phyloP scores from a whole-genome alignment of 306 rosid species.

The Cicer judaicum region DNA sequence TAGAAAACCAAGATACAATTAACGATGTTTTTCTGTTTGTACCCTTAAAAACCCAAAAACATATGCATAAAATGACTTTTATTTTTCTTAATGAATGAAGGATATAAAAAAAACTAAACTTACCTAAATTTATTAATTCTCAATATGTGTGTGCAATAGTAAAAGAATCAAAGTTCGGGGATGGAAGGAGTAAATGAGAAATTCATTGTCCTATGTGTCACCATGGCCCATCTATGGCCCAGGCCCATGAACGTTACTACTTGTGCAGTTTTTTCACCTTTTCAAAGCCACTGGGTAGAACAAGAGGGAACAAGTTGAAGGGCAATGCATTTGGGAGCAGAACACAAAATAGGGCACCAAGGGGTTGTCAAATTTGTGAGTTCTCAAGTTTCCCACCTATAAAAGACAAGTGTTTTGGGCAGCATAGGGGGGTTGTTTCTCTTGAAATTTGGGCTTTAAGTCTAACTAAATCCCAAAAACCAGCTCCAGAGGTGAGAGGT shows the following conservation, averaged over 20 bases:
- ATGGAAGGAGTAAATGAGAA: not conserved
- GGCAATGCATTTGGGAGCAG: slow-evolving; percentile 5
- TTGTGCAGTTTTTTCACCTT: not conserved
- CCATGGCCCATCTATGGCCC: not conserved
- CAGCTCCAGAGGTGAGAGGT: not conserved
- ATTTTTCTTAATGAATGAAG: no score
- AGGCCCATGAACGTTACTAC: not conserved
- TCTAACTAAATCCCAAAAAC: not conserved
- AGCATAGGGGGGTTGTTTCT: not conserved
- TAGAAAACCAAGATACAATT: no score
- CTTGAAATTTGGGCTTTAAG: not conserved
- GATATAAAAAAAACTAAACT: no score
- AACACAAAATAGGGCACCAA: not conserved
- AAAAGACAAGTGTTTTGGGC: not conserved
- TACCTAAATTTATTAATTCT: no score
- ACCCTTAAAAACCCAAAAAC: no score
- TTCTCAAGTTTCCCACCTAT: not conserved
- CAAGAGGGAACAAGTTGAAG: not conserved
- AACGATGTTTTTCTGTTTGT: no score
- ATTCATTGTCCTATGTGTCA: not conserved
- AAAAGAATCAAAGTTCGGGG: no score
- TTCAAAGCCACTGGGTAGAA: slow-evolving; percentile 7
- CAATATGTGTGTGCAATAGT: no score
- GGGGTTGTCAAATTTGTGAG: not conserved
- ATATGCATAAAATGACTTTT: no score